Evolutionary conservation across 768 basidiomycete genomes (phyloP).

Genomic region (Lactifluus rugatus): DNA sequence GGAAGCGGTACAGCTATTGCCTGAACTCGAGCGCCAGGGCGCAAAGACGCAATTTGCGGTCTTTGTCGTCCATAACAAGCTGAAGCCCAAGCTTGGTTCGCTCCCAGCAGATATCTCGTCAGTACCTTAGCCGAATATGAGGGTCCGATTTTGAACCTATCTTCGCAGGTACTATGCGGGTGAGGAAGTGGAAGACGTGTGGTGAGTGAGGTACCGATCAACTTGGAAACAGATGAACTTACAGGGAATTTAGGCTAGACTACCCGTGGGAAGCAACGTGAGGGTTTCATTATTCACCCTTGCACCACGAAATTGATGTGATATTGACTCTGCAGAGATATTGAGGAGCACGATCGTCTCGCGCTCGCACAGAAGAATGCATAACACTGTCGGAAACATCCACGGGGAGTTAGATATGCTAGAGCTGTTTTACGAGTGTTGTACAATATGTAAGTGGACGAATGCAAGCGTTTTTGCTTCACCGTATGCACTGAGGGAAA

Average conservation of each 20-base stretch:
- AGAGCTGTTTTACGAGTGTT: not conserved
- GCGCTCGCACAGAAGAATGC: constrained; percentile 29
- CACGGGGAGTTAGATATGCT: not conserved
- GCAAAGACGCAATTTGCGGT: constrained; percentile 72
- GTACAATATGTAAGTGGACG: not conserved
- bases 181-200: constrained; percentile 60
- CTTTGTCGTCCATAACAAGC: constrained; percentile 94
- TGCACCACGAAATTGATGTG: constrained; percentile 11
- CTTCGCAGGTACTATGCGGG: constrained; percentile 63
- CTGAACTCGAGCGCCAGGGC: constrained; percentile 66
- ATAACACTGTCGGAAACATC: not conserved
- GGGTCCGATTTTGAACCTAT: constrained; percentile 12
- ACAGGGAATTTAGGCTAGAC: constrained; percentile 46
- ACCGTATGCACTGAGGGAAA: not conserved
- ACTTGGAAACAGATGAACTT: not conserved
- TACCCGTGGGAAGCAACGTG: constrained; percentile 79
- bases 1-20: constrained; percentile 47
- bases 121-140: constrained; percentile 22
- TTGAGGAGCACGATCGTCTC: constrained; percentile 64
- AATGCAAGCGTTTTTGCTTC: not conserved
- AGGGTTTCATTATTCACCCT: constrained; percentile 24
- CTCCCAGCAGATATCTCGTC: constrained; percentile 61
- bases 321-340: constrained; percentile 39
- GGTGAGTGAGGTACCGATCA: constrained; percentile 38
- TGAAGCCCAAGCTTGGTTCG: constrained; percentile 72